phyloP scores from a whole-genome alignment of 2,329 filamentous ascomycete genomes.

The Paraphoma sp. region DNA sequence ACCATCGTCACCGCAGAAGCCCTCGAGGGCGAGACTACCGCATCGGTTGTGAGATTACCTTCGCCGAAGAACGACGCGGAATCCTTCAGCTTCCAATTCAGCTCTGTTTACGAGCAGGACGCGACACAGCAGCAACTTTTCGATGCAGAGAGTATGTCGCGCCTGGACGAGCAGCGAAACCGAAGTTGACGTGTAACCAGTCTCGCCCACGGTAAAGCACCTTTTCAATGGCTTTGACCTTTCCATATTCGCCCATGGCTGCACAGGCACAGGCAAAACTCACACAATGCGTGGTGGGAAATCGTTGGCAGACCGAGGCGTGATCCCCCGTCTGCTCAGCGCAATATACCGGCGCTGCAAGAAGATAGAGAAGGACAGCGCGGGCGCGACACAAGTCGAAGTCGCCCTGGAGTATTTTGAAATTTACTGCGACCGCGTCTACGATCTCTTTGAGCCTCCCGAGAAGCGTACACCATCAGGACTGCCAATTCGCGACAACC shows the following conservation, averaged over 20 bases:
- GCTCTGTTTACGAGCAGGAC: slow-evolving; percentile 83
- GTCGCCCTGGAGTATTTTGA: slow-evolving; percentile 91
- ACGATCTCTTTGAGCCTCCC: slow-evolving; percentile 83
- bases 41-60: slow-evolving; percentile 81
- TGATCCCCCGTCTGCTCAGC: slow-evolving; percentile 85
- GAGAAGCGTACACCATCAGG: slow-evolving; percentile 86
- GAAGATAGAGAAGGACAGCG: slow-evolving; percentile 82
- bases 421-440: slow-evolving; percentile 97
- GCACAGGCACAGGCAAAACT: slow-evolving; percentile 92
- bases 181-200: slow-evolving; percentile 56
- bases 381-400: slow-evolving; percentile 71
- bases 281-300: slow-evolving; percentile 95
- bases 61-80: slow-evolving; percentile 92
- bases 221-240: slow-evolving; percentile 78
- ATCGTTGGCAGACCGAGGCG: slow-evolving; percentile 82
- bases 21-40: slow-evolving; percentile 44
- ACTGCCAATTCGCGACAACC: slow-evolving; percentile 82
- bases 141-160: slow-evolving; percentile 76
- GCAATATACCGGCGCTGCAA: slow-evolving; percentile 83
- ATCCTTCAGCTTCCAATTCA: slow-evolving; percentile 94
- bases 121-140: slow-evolving; percentile 88
- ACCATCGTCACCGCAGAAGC: slow-evolving; percentile 75
- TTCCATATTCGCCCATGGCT: slow-evolving; percentile 91
- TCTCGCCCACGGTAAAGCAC: slow-evolving; percentile 87
- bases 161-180: slow-evolving; percentile 3